Percentiles rank a stretch among this genome's conserved stretches.
Evolutionary conservation across 2,329 filamentous ascomycete species (phyloP).

Genomic region (Colletotrichum siamense): DNA sequence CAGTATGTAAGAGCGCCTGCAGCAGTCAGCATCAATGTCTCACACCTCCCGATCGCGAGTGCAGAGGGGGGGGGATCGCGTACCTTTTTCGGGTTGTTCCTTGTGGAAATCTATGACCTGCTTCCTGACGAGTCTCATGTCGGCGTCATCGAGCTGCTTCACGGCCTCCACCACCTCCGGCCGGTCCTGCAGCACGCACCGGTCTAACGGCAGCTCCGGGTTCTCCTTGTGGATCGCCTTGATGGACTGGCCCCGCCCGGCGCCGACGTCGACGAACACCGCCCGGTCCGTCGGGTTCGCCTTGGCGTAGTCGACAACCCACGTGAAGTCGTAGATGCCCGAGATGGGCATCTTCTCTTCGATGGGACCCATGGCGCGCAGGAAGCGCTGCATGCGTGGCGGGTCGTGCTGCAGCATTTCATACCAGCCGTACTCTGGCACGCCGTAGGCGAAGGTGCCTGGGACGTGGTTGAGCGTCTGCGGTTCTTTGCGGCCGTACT

Average conservation of each 20-base stretch:
- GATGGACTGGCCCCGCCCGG: conserved; percentile 32
- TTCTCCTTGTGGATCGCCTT: conserved; percentile 29
- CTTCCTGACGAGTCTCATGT: conserved; percentile 19
- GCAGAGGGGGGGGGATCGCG: background rate
- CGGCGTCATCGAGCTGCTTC: conserved; percentile 17
- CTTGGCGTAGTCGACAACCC: conserved; percentile 25
- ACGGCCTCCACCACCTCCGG: conserved; percentile 33
- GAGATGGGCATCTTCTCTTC: conserved; percentile 29
- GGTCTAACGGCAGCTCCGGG: conserved; percentile 27
- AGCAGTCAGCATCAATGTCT: background rate
- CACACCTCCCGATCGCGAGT: background rate
- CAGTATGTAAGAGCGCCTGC: conserved; percentile 40
- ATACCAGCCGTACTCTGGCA: conserved; percentile 35
- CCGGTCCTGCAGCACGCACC: conserved; percentile 37
- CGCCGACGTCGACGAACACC: conserved; percentile 39
- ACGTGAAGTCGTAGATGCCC: conserved; percentile 36
- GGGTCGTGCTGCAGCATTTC: conserved; percentile 32
- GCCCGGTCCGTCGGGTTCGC: conserved; percentile 13
- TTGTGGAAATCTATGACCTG: conserved; percentile 34
- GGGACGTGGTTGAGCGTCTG: conserved; percentile 28
- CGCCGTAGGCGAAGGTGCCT: conserved; percentile 31
- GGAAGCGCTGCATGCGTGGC: conserved; percentile 31
- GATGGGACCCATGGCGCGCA: conserved; percentile 33
- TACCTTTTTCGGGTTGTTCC: conserved; percentile 25
- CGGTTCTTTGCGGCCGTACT: conserved; percentile 36